These are phyloP conservation scores for Dissophora ornata DNA, from an alignment of 192 early-diverging fungal species.

Conservation along the genomic window DNA sequence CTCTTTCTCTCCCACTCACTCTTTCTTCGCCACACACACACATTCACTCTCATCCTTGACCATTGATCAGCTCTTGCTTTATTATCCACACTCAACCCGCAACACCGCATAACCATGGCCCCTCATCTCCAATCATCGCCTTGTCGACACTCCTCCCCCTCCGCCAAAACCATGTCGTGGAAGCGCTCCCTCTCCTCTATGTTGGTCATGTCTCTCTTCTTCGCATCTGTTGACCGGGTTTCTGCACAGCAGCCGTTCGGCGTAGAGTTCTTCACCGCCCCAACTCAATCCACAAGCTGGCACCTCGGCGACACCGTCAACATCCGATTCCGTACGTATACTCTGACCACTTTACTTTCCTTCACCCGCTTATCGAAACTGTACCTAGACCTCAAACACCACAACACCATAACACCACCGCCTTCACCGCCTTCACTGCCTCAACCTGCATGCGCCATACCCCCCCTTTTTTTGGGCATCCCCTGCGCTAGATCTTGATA, in stretches of 20 bases:
- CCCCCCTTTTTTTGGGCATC: too few species aligned
- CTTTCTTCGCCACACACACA: too few species aligned
- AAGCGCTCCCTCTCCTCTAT: neutral
- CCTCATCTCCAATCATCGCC: neutral
- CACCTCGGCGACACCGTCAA: conserved; percentile 10
- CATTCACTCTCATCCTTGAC: neutral
- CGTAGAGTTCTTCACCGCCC: neutral
- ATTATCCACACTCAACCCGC: too few species aligned
- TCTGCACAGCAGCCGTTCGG: neutral
- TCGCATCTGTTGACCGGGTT: neutral
- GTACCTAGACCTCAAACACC: too few species aligned
- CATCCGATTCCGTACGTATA: conserved; percentile 9
- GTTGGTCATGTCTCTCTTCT: neutral
- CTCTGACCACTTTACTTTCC: neutral
- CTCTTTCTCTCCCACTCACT: neutral
- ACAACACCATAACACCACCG: too few species aligned
- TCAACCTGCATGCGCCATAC: too few species aligned
- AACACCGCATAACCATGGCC: neutral
- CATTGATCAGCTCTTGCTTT: neutral
- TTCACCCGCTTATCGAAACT: neutral
- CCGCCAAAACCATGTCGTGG: neutral
- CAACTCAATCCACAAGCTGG: conserved; percentile 4
- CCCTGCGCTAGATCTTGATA: too few species aligned
- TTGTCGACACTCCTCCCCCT: neutral
- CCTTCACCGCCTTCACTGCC: too few species aligned